A percentile compares a stretch with the other conserved stretches of the same genome.
phyloP scores from a whole-genome alignment of 2,329 filamentous ascomycete species.

The Plenodomus tracheiphilus region DNA sequence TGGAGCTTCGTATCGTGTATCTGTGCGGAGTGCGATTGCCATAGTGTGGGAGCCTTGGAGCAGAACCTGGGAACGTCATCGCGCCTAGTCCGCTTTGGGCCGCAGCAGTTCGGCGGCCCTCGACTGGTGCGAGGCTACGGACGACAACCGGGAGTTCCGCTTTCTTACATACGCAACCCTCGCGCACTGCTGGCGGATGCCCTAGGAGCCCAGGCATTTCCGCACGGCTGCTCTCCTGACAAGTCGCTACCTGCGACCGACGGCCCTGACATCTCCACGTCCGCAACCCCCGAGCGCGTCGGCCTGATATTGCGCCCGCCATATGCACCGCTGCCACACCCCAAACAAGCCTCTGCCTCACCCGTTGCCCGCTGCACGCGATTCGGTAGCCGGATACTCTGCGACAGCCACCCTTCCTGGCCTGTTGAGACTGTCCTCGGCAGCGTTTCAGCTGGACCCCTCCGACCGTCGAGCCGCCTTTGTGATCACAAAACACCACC shows the following conservation, averaged over 20 bases:
- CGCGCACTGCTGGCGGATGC: not conserved
- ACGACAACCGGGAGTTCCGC: slow-evolving; percentile 3
- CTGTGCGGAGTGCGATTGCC: not conserved
- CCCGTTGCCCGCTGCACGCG: slow-evolving; percentile 11
- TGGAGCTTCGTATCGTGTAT: slow-evolving; percentile 2
- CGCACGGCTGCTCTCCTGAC: not conserved
- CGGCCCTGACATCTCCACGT: not conserved
- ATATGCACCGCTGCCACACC: slow-evolving; percentile 11
- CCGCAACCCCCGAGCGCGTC: slow-evolving; percentile 2
- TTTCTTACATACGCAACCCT: not conserved
- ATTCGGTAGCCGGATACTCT: slow-evolving; percentile 30
- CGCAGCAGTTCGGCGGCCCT: not conserved
- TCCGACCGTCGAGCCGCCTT: slow-evolving; percentile 13
- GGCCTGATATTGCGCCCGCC: slow-evolving; percentile 1
- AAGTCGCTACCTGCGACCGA: not conserved
- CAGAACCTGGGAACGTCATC: slow-evolving; percentile 8
- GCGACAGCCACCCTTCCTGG: slow-evolving; percentile 28
- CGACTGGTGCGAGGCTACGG: slow-evolving; percentile 9
- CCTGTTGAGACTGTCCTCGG: slow-evolving; percentile 26
- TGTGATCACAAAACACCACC: slow-evolving; percentile 29
- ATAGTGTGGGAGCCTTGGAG: no score
- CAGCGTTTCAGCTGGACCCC: slow-evolving; percentile 34
- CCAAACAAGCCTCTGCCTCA: slow-evolving; percentile 30
- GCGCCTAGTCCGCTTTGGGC: slow-evolving; percentile 6
- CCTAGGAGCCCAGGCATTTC: not conserved